Conservation (phyloP, 2,329 filamentous ascomycete species). For the Xylariaceae sp. region DNA sequence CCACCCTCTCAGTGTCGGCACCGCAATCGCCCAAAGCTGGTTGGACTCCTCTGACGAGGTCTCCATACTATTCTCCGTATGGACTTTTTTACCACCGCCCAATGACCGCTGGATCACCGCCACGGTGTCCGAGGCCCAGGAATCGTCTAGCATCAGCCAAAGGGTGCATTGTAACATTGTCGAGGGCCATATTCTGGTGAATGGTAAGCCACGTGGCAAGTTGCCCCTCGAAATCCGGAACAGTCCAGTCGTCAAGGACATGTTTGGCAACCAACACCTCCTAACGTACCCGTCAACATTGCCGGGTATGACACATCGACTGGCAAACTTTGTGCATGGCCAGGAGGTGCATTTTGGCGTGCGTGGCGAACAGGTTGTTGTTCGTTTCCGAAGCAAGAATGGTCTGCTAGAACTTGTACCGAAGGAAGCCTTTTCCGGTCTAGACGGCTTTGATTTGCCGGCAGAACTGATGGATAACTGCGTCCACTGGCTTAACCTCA, state of each 20-base stretch:
- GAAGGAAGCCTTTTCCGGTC: slow-evolving; percentile 24
- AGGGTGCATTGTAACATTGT: slow-evolving; percentile 33
- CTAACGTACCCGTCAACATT: slow-evolving; percentile 50
- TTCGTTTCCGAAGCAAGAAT: slow-evolving; percentile 28
- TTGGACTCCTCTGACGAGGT: slow-evolving; percentile 30
- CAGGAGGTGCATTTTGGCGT: slow-evolving; percentile 56
- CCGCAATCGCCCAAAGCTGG: slow-evolving; percentile 43
- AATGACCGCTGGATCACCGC: slow-evolving; percentile 16
- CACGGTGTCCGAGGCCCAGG: background rate
- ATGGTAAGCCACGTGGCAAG: slow-evolving; percentile 31
- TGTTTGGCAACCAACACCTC: slow-evolving; percentile 54
- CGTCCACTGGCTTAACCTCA: slow-evolving; percentile 59
- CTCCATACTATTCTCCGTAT: slow-evolving; percentile 30
- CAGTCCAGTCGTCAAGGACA: slow-evolving; percentile 38
- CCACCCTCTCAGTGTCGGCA: slow-evolving; percentile 4
- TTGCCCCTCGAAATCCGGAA: slow-evolving; percentile 51
- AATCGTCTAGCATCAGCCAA: slow-evolving; percentile 11
- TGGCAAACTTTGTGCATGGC: slow-evolving; percentile 30
- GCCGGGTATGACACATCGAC: slow-evolving; percentile 50
- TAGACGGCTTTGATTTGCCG: slow-evolving; percentile 48
- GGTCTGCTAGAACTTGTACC: slow-evolving; percentile 37
- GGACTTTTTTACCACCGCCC: slow-evolving; percentile 22
- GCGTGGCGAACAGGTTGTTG: slow-evolving; percentile 37
- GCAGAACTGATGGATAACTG: slow-evolving; percentile 48
- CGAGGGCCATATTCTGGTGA: slow-evolving; percentile 34